Base-by-base conservation (phyloP, 306 rosid species). In the Begonia masoniana region DNA sequence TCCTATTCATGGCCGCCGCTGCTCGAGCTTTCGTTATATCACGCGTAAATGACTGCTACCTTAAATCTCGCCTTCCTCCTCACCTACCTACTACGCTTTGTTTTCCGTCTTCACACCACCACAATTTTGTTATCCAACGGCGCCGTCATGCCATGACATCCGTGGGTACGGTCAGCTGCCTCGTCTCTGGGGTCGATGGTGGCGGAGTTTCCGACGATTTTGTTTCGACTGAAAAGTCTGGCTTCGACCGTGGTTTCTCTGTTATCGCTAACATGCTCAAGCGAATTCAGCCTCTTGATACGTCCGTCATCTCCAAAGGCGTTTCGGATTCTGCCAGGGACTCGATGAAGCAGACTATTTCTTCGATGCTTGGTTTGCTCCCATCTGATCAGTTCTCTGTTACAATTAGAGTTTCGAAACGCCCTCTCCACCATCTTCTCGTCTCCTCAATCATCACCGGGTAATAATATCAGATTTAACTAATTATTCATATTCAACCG, bases 341-440 rank as follows among this genome's bases (percentile, higher is more conserved):
- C 57, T 86, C 96, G 46, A 92, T 92, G 96, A 91, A 86, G 68
- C 86, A 86, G 64, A 92, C 99, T n/a, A 86, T 92, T 52, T 92
- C 96, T 14, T 77, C 93, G 9, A 92, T 86, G 96, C 79, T 92
- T 5, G 99, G 99, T 0, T 58, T 91, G 66, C 79, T 91, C 2
- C 99, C 96, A 12, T 91, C 99, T 23, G 88, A 86, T 59, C 96
- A 83, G 36, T 91, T 91, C 72, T 43, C 87, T 41, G 96, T 91
- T 36, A 83, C 86, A 21, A 69, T 91, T 24, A 57, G 65, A 51
- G 76, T 79, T 68, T 71, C 81, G 15, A 71, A 55, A 70, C 72
- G 51, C 3, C 96, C 96, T 1, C 92, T 91, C 16, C 79, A 81
- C 43, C 91, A 81, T 36, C 82, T 91, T 14, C 84, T 91, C 7